phyloP scores from a whole-genome alignment of 768 basidiomycete genomes.

The Hebeloma cylindrosporum region DNA sequence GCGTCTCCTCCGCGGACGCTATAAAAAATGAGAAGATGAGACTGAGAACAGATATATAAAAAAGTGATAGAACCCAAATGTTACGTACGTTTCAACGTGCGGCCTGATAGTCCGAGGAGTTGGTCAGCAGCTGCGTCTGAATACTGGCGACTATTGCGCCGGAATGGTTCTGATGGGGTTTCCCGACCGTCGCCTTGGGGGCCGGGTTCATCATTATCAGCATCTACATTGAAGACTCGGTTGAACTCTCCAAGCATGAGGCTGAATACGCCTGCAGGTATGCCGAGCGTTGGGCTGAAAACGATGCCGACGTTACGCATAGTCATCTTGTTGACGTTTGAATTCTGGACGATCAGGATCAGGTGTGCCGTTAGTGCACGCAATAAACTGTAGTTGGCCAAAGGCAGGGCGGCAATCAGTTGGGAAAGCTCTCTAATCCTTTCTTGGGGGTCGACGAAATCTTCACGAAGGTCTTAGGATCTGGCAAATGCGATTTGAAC shows the following conservation, averaged over 20 bases:
- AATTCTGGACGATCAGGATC: constrained; percentile 92
- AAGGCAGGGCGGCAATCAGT: constrained; percentile 84
- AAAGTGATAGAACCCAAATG: constrained; percentile 11
- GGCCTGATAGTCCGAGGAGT: constrained; percentile 74
- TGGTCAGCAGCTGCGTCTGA: constrained; percentile 81
- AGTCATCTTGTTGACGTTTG: constrained; percentile 93
- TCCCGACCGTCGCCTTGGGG: constrained; percentile 29
- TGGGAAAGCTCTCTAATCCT: constrained; percentile 83
- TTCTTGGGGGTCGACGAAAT: constrained; percentile 86
- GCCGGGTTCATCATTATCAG: constrained; percentile 36
- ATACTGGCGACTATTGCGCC: constrained; percentile 84
- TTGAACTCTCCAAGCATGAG: constrained; percentile 94
- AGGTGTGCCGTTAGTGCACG: constrained; percentile 94
- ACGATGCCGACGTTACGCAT: constrained; percentile 99
- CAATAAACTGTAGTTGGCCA: constrained; percentile 91
- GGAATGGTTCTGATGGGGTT: constrained; percentile 42
- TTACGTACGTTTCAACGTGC: constrained; percentile 62
- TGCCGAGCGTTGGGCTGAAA: constrained; percentile 95
- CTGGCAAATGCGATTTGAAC: constrained; percentile 7
- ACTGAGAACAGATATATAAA: constrained; percentile 4
- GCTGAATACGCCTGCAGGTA: constrained; percentile 97
- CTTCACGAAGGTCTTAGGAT: constrained; percentile 39
- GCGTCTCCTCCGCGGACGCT: constrained; percentile 57
- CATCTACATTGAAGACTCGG: constrained; percentile 84
- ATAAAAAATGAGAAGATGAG: constrained; percentile 14